A percentile compares a stretch with the other conserved stretches of the same genome.
These are phyloP conservation scores for Arabidopsis suecica DNA, from an alignment of 345 rosid species.

Conservation along the genomic window DNA sequence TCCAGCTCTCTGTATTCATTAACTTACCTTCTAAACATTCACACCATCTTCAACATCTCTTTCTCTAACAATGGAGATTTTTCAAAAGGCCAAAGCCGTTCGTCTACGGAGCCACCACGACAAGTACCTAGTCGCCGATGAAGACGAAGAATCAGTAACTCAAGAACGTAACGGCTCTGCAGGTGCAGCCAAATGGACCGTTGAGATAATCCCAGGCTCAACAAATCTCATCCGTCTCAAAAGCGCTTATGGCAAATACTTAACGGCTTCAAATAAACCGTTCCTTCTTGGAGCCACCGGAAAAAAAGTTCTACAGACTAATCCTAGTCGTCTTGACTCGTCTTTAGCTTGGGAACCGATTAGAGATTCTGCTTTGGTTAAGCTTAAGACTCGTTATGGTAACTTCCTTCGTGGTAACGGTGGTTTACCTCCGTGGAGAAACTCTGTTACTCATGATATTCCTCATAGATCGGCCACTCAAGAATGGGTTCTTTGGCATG, in stretches of 20 bases:
- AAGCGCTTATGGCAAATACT: constrained; percentile 69
- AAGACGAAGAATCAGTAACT: constrained; percentile 70
- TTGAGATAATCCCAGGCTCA: constrained; percentile 61
- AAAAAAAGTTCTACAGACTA: constrained; percentile 64
- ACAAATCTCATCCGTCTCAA: constrained; percentile 65
- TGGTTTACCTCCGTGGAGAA: constrained; percentile 81
- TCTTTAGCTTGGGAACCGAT: constrained; percentile 82
- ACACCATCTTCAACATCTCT: constrained; percentile 29
- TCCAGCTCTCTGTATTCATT: constrained; percentile 29
- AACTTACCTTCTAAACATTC: not conserved
- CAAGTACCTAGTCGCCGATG: constrained; percentile 74
- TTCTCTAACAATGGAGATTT: constrained; percentile 64
- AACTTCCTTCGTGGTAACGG: constrained; percentile 76
- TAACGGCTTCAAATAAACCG: constrained; percentile 82
- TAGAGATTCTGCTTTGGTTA: constrained; percentile 52
- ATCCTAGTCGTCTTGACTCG: constrained; percentile 61
- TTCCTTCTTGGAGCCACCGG: constrained; percentile 86
- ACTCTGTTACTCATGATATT: constrained; percentile 82
- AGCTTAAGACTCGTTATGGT: constrained; percentile 71
- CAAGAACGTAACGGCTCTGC: constrained; percentile 76
- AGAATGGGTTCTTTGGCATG: constrained; percentile 81
- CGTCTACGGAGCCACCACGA: constrained; percentile 82
- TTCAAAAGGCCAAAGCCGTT: constrained; percentile 72
- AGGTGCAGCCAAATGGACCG: constrained; percentile 65
- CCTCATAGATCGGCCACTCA: constrained; percentile 68